Evolutionary conservation across 2,329 filamentous ascomycete genomes (phyloP).

Genomic region (Plenodomus tracheiphilus): DNA sequence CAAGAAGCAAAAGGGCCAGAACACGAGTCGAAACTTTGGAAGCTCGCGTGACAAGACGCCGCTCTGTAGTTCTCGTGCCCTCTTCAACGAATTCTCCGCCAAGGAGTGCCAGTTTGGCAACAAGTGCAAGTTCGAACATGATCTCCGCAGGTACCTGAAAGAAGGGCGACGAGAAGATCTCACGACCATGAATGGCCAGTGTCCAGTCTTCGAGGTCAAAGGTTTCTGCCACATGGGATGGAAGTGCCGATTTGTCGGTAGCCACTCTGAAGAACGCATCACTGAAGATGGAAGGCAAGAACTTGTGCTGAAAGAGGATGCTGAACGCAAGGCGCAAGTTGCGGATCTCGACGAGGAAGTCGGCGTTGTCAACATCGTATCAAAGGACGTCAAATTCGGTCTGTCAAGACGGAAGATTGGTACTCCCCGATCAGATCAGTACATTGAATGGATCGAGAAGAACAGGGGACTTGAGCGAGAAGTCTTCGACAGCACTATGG

Average conservation of each 20-base stretch:
- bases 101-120: slow-evolving; percentile 74
- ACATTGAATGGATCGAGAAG: slow-evolving; percentile 75
- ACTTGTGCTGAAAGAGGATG: slow-evolving; percentile 68
- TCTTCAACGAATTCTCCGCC: slow-evolving; percentile 79
- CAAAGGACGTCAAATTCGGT: slow-evolving; percentile 70
- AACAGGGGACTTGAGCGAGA: slow-evolving; percentile 52
- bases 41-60: slow-evolving; percentile 75
- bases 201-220: slow-evolving; percentile 76
- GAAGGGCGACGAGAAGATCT: slow-evolving; percentile 82
- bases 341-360: slow-evolving; percentile 50
- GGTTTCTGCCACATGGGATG: slow-evolving; percentile 83
- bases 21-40: slow-evolving; percentile 80
- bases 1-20: slow-evolving; percentile 75
- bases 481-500: slow-evolving; percentile 40
- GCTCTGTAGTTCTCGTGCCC: slow-evolving; percentile 75
- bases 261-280: slow-evolving; percentile 81
- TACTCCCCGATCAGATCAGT: slow-evolving; percentile 74
- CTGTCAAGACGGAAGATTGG: slow-evolving; percentile 72
- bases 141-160: slow-evolving; percentile 81
- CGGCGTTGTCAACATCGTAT: slow-evolving; percentile 76
- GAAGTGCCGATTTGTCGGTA: slow-evolving; percentile 90
- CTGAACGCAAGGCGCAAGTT: slow-evolving; percentile 50
- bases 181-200: slow-evolving; percentile 73
- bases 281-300: slow-evolving; percentile 81
- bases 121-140: slow-evolving; percentile 79